Conservation (phyloP, 192 early-diverging fungal genomes). For the Cetraspora pellucida region DNA sequence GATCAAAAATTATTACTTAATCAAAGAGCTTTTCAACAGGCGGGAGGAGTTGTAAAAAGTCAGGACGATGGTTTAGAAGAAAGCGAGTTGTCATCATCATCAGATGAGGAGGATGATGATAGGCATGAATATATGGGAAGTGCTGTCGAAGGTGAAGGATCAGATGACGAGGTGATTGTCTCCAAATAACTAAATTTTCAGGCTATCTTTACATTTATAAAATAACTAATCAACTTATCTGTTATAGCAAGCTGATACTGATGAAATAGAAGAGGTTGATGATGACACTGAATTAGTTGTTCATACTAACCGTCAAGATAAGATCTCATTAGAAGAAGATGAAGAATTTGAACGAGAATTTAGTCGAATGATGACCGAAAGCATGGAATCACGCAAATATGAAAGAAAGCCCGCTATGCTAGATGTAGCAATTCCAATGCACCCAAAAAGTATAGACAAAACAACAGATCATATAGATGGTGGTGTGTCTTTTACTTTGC, state of each 20-base stretch:
- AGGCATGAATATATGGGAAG: conserved; percentile 42
- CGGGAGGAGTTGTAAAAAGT: conserved; percentile 34
- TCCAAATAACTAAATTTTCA: background rate
- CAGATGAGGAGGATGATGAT: conserved; percentile 48
- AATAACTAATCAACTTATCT: background rate
- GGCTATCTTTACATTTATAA: background rate
- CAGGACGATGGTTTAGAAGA: conserved; percentile 49
- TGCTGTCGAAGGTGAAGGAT: conserved; percentile 49
- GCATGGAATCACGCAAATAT: conserved; percentile 78
- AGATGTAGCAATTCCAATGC: conserved; percentile 88
- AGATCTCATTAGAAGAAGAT: conserved; percentile 72
- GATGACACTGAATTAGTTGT: conserved; percentile 65
- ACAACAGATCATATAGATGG: conserved; percentile 39
- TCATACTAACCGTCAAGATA: conserved; percentile 59
- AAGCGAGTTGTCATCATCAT: conserved; percentile 45
- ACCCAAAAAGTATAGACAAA: conserved; percentile 46
- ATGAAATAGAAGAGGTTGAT: conserved; percentile 53
- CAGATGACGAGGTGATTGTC: conserved; percentile 33
- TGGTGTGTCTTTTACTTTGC: conserved; percentile 74
- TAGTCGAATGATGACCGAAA: conserved; percentile 89
- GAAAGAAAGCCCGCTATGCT: conserved; percentile 77
- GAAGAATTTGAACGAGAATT: conserved; percentile 91
- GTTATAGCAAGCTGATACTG: conserved; percentile 18
- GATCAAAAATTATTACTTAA: conserved; percentile 59
- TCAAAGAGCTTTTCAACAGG: conserved; percentile 51